These are phyloP conservation scores for Boletus semigastroideus DNA, from an alignment of 1,284 basidiomycete genomes.

Conservation along the genomic window DNA sequence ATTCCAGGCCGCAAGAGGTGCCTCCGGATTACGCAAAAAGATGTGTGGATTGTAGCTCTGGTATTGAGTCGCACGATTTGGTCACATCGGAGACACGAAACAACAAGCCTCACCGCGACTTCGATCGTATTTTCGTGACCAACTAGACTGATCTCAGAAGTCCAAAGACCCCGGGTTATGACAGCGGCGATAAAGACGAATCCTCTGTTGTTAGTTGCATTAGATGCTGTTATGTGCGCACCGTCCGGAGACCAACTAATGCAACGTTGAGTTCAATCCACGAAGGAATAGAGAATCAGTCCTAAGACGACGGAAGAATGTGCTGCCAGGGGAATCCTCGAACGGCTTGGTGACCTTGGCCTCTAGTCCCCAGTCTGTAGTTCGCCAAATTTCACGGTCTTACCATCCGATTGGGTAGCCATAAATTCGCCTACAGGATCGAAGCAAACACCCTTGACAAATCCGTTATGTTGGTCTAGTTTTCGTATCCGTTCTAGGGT, in stretches of 20 bases:
- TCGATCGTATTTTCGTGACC: constrained; percentile 99
- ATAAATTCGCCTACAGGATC: constrained; percentile 97
- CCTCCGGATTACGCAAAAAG: constrained; percentile 74
- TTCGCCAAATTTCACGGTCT: constrained; percentile 97
- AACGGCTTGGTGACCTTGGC: constrained; percentile 88
- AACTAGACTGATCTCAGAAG: constrained; percentile 88
- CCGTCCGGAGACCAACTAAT: constrained; percentile 97
- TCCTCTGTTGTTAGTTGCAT: constrained; percentile 93
- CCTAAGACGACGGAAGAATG: constrained; percentile 93
- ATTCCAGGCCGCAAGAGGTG: constrained; percentile 69
- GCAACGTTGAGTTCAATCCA: constrained; percentile 2
- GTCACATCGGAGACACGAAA: constrained; percentile 14
- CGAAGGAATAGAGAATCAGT: constrained; percentile 28
- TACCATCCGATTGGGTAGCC: constrained; percentile 96
- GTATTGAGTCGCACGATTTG: constrained; percentile 32
- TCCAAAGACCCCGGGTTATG: constrained; percentile 86
- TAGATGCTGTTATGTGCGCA: constrained; percentile 95
- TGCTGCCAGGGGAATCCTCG: constrained; percentile 90
- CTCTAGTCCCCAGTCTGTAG: constrained; percentile 87
- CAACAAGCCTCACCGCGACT: constrained; percentile 68
- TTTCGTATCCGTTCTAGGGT: constrained; percentile 72
- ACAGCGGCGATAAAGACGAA: constrained; percentile 98
- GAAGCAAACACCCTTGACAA: constrained; percentile 98
- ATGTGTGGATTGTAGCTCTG: constrained; percentile 92
- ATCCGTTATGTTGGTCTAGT: constrained; percentile 90